These are phyloP conservation scores for Iodosphaeria phyllophila DNA, from an alignment of 2,329 filamentous ascomycete genomes.

Conservation along the genomic window DNA sequence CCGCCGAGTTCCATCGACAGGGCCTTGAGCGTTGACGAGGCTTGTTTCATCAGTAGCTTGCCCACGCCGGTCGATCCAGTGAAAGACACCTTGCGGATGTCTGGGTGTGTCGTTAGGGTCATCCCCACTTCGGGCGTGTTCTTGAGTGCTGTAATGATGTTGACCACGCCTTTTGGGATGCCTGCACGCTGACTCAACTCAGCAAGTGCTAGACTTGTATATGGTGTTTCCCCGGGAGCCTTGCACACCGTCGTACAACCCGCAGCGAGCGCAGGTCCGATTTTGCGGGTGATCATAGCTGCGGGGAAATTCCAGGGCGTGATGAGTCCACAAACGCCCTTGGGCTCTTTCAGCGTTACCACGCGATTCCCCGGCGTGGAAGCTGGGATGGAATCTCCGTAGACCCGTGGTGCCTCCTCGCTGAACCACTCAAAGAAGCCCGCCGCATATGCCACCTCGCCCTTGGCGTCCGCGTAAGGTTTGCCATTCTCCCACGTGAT, in stretches of 20 bases:
- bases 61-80: slow-evolving; percentile 60
- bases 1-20: slow-evolving; percentile 80
- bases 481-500: slow-evolving; percentile 90
- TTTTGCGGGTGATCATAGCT: slow-evolving; percentile 56
- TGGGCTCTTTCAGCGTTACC: slow-evolving; percentile 63
- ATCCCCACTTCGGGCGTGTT: slow-evolving; percentile 70
- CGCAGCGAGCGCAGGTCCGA: slow-evolving; percentile 65
- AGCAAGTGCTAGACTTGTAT: slow-evolving; percentile 71
- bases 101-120: slow-evolving; percentile 55
- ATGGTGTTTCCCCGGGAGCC: slow-evolving; percentile 80
- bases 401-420: slow-evolving; percentile 56
- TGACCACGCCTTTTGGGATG: slow-evolving; percentile 78
- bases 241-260: slow-evolving; percentile 91
- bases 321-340: slow-evolving; percentile 68
- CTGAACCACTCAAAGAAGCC: slow-evolving; percentile 69
- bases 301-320: slow-evolving; percentile 83
- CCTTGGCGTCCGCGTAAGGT: slow-evolving; percentile 55
- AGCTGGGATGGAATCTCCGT: slow-evolving; percentile 58
- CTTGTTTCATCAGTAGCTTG: slow-evolving; percentile 76
- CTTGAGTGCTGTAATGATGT: slow-evolving; percentile 61
- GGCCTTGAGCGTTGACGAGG: slow-evolving; percentile 65
- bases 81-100: slow-evolving; percentile 80
- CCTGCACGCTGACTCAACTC: slow-evolving; percentile 77
- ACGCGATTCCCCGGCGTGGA: slow-evolving; percentile 55
- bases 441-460: slow-evolving; percentile 54